phyloP scores from a whole-genome alignment of 2,329 filamentous ascomycete genomes.

The Pseudocercospora musae region DNA sequence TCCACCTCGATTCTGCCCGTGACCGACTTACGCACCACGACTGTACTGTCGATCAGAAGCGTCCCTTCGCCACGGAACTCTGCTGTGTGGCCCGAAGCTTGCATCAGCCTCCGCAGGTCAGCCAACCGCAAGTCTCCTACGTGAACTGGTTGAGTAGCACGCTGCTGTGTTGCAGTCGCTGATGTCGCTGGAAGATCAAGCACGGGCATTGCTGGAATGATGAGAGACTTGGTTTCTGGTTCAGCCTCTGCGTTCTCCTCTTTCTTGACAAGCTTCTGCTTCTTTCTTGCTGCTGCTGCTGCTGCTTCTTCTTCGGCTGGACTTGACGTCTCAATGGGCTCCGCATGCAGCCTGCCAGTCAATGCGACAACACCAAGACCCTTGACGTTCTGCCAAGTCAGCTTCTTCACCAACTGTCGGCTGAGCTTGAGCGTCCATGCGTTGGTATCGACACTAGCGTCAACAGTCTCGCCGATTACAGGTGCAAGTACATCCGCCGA shows the following conservation, averaged over 20 bases:
- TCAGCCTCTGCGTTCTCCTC: constrained; percentile 25
- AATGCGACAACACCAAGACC: constrained; percentile 90
- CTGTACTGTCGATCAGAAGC: constrained; percentile 79
- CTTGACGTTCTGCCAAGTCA: constrained; percentile 93
- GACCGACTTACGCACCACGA: constrained; percentile 83
- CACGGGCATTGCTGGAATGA: constrained; percentile 44
- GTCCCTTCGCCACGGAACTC: constrained; percentile 94
- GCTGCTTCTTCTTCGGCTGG: constrained; percentile 35
- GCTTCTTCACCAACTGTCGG: constrained; percentile 74
- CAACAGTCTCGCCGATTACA: constrained; percentile 65
- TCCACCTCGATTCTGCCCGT: constrained; percentile 78
- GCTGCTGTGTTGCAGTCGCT: constrained; percentile 9
- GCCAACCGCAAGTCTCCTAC: constrained; percentile 89
- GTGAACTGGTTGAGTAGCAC: constrained; percentile 78
- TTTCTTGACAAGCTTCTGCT: constrained; percentile 53
- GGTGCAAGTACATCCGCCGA: constrained; percentile 70
- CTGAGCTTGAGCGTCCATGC: constrained; percentile 94
- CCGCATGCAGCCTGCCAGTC: constrained; percentile 65
- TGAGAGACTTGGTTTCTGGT: background rate
- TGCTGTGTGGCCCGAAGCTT: constrained; percentile 74
- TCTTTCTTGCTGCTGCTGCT: constrained; percentile 41
- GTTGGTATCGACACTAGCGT: constrained; percentile 96
- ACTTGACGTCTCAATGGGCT: constrained; percentile 37
- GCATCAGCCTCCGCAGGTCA: constrained; percentile 81
- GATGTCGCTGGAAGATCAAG: constrained; percentile 62